Percentiles rank a stretch among this genome's conserved stretches.
Evolutionary conservation across 192 early-diverging fungal genomes (phyloP).

Genomic region (Phlyctochytrium arcticum): DNA sequence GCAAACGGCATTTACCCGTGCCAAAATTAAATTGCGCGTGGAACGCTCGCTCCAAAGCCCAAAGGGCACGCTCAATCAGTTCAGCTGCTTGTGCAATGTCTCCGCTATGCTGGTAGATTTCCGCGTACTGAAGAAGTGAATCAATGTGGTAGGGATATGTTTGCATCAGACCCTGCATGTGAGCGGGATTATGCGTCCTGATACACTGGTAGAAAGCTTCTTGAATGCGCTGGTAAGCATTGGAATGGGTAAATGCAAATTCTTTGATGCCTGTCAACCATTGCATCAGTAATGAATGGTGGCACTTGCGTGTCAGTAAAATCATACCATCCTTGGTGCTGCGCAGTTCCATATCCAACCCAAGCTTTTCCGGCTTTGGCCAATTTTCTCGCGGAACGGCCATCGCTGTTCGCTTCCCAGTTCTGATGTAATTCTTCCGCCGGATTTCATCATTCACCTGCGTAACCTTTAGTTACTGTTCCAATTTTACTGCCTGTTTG

Average conservation of each 20-base stretch:
- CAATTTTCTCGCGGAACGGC: slow-evolving; percentile 68
- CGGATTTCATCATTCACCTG: slow-evolving; percentile 41
- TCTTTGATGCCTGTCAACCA: too few relatives aligned
- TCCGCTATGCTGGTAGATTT: slow-evolving; percentile 81
- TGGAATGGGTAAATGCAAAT: slow-evolving; percentile 66
- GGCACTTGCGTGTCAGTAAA: too few relatives aligned
- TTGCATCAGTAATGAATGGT: too few relatives aligned
- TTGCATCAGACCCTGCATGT: slow-evolving; percentile 60
- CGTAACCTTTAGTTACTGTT: background rate
- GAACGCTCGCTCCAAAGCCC: slow-evolving; percentile 77
- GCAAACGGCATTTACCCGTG: slow-evolving; percentile 58
- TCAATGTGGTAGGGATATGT: slow-evolving; percentile 89
- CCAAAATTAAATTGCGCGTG: slow-evolving; percentile 72
- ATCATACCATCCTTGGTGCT: slow-evolving; percentile 7
- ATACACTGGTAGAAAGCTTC: slow-evolving; percentile 69
- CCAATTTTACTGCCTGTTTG: background rate
- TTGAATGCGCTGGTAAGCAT: slow-evolving; percentile 71
- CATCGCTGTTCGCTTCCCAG: slow-evolving; percentile 52
- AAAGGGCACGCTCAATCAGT: slow-evolving; percentile 86
- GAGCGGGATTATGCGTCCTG: slow-evolving; percentile 67
- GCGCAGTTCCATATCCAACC: slow-evolving; percentile 41
- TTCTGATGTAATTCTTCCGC: slow-evolving; percentile 46
- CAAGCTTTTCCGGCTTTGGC: slow-evolving; percentile 35
- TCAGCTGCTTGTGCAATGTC: slow-evolving; percentile 76
- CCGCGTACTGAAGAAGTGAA: slow-evolving; percentile 75